Base-by-base conservation (phyloP, 2,329 filamentous ascomycete species). In the Diaporthe humulicola region DNA sequence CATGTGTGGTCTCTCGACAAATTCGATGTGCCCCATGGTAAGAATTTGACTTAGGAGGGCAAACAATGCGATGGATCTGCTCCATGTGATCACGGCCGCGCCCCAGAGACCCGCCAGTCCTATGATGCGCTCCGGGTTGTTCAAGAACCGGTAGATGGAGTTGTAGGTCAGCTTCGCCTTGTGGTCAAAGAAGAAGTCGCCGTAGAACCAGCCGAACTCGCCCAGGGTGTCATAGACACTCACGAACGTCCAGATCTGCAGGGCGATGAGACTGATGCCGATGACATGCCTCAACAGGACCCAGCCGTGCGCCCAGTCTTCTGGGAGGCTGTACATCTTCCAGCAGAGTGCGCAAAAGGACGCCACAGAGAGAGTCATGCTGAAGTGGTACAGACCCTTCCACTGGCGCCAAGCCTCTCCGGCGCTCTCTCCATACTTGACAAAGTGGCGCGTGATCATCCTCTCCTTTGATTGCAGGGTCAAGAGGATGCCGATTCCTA, bases 121-220 rank as follows among this genome's bases (percentile, higher is more conserved):
- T 77, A 99, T 93, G 52, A 98, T 93, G 73, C 96, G 93, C 84
- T 99, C 97, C 0, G 97, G 97, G 81, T 98, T 99, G 86, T 99
- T 99, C 78, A 99, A 88, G 85, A 98, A 99, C 64, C 97, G 95
- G 84, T 99, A 99, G 80, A 99, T 99, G 76, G 96, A 97, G 78
- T 94, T 95, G 85, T 99, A 99, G 0, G 95, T 98, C 76, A 98
- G 88, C 84, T 97, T 98, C 17, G 93, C 93, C 15, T 93, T 91
- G 60, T 95, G 93, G 76, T 98, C 95, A 82, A 97, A 98, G 88
- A 99, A 98, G 87, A 98, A 99, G 82, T 99, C 97, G 25, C 97
- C 97, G 81, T 96, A 98, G 87, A 98, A 98, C 96, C 96, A 99
- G 79, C 97, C 97, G 80, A 98, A 99, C 81, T 99, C 97, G 73